Base-by-base conservation (phyloP, 176 grass and related monocot genomes). In the Oryza glaberrima region DNA sequence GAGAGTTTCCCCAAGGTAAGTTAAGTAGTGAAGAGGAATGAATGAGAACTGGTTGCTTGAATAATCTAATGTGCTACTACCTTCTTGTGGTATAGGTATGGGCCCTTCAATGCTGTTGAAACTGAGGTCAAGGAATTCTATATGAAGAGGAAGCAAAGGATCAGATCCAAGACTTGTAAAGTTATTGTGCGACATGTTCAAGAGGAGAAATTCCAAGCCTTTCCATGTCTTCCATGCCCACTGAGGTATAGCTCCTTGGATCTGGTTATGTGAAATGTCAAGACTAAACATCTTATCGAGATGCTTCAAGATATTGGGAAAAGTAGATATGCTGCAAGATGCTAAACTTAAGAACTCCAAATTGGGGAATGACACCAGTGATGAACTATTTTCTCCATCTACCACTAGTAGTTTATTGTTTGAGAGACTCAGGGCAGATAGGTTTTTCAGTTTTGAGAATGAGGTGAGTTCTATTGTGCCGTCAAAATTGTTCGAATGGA, bases 241-340 rank as follows among this genome's bases (percentile, higher is more conserved):
- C 3, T 47, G 38, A 48, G 91, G 94, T 86, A 94, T 43, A 6
- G 9, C 40, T 19, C 82, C 89, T 1, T 26, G 20, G 47, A 94
- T 94, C 4, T 82, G 82, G 52, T 97, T 97, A 34, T 72, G 17
- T 26, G 94, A 97, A n/a, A 97, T 87, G 85, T 97, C 91, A 58
- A 97, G 70, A 49, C 12, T 34, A 20, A 0, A 9, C 20, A 91
- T 20, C 0, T 0, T 0, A 70, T 34, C 0, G 13, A 90, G 90
- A 25, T 82, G 19, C 48, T 26, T 84, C 36, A 96, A 54, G 19
- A 76, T 34, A 72, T 15, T 51, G 58, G 94, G 91, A 46, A 96
- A 41, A 41, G 51, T 84, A 32, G 75, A 82, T 32, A 96, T 47
- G 64, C 90, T 88, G 88, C 94, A 56, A 56, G 52, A 56, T 56